Conservation (phyloP, 495 filamentous ascomycete species). For the Trichoderma reesei region DNA sequence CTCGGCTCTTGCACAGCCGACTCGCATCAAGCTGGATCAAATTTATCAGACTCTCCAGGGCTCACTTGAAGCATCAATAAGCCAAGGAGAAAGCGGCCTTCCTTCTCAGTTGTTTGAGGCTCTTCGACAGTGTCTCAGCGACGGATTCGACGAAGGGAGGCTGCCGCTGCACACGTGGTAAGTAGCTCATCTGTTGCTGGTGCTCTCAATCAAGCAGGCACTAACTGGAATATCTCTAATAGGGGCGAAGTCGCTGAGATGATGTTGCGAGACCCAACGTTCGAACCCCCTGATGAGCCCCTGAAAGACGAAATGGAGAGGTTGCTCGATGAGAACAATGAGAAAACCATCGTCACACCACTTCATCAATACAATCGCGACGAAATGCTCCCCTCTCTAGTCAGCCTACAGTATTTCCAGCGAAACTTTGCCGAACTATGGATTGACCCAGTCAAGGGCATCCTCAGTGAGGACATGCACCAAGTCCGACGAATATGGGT, state of each 20-base stretch:
- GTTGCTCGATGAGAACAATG: not conserved
- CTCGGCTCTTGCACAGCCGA: not conserved
- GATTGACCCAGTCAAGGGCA: not conserved
- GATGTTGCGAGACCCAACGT: not conserved
- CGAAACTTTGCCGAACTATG: not conserved
- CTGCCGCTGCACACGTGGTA: conserved; percentile 3
- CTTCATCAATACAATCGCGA: not conserved
- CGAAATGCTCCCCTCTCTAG: not conserved
- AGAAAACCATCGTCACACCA: not conserved
- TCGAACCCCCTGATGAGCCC: not conserved
- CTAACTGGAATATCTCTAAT: not conserved
- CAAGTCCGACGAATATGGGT: not conserved
- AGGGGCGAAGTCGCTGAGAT: not conserved
- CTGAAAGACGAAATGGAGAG: conserved; percentile 2
- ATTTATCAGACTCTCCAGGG: conserved; percentile 16
- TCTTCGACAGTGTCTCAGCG: conserved; percentile 2
- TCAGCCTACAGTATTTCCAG: conserved; percentile 6
- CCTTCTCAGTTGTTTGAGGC: conserved; percentile 16
- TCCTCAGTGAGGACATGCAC: not conserved
- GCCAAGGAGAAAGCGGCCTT: conserved; percentile 4
- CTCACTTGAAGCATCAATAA: conserved; percentile 1
- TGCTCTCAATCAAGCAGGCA: not conserved
- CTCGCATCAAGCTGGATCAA: conserved; percentile 7
- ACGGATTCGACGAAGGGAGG: conserved; percentile 1
- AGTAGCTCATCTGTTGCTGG: not conserved